Base-by-base conservation (phyloP, 352 stramenopile species). In the Globisporangium middletonii region DNA sequence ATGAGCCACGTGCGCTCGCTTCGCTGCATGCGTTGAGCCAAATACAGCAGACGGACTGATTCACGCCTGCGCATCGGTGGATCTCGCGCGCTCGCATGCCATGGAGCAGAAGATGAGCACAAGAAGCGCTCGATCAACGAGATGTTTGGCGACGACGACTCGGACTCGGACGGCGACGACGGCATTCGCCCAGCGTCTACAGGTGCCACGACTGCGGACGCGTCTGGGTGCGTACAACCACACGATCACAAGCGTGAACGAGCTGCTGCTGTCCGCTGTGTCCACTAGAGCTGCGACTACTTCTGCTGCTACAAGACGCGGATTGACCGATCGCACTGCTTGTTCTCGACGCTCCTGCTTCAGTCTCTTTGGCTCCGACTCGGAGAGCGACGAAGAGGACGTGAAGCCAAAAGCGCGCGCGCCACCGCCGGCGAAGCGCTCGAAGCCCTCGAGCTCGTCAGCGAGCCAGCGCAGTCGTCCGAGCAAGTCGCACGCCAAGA, bases 81-180 rank as follows among this genome's bases (percentile, higher is more conserved):
- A 35, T 55, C 33, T 38, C 33, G 7, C 33, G 9, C 30, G 4
- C 30, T 35, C 33, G 18, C n/a, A 44, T 41, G 44, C 28, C n/a
- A 48, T 48, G n/a, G 18, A 15, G 44, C 63, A 89, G 77, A 90
- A 49, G 77, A 93, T 48, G 80, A 89, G 61, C 77, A 74, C 58
- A 91, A 89, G 72, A 93, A 91, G 72, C 75, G 77, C 67, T 88
- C 77, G 58, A 90, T 93, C 65, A 91, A 90, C 59, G 83, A 93
- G 60, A 93, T 93, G 83, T 93, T 93, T 62, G 83, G 83, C 41
- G 83, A 90, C 52, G 82, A 92, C 58, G 78, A 88, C 63, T 89
- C 78, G 67, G 81, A 91, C 63, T 81, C 80, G 41, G 78, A 83
- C 50, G 75, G 78, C 45, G 75, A 72, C 53, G 67, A 86, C 19